Conservation (phyloP, 2,329 filamentous ascomycete species). For the Pseudophaeomoniella oleicola region DNA sequence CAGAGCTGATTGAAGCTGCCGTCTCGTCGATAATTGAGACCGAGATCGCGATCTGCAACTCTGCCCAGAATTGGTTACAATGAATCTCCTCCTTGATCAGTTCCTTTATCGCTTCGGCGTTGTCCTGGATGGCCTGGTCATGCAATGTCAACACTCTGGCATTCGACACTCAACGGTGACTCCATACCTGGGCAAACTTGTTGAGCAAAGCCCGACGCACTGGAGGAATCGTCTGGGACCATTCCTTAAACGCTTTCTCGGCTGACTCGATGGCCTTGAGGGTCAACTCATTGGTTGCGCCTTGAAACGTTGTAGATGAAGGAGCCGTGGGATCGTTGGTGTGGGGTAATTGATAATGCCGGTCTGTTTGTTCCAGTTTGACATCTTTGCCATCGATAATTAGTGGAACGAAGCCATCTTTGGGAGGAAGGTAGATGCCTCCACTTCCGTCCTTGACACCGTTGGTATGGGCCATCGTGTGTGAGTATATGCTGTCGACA, state of each 20-base stretch:
- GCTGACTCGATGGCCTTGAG: conserved; percentile 45
- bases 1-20: background rate
- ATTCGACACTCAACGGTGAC: too few relatives aligned
- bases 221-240: conserved; percentile 48
- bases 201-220: conserved; percentile 55
- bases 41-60: background rate
- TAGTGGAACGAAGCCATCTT: conserved; percentile 17
- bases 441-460: background rate
- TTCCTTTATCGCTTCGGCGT: background rate
- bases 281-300: conserved; percentile 41
- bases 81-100: conserved; percentile 1
- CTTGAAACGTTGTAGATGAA: conserved; percentile 39
- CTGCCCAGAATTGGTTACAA: background rate
- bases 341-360: conserved; percentile 28
- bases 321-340: conserved; percentile 39
- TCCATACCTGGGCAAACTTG: conserved; percentile 46
- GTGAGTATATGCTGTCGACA: too few relatives aligned
- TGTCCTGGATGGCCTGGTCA: background rate
- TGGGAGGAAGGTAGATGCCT: background rate
- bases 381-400: conserved; percentile 29
- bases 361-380: conserved; percentile 18
- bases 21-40: conserved; percentile 1
- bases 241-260: conserved; percentile 52
- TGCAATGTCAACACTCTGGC: too few relatives aligned
- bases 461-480: background rate